These are phyloP conservation scores for Trichaptum fuscoviolaceum DNA, from an alignment of 768 basidiomycete genomes.

Conservation along the genomic window DNA sequence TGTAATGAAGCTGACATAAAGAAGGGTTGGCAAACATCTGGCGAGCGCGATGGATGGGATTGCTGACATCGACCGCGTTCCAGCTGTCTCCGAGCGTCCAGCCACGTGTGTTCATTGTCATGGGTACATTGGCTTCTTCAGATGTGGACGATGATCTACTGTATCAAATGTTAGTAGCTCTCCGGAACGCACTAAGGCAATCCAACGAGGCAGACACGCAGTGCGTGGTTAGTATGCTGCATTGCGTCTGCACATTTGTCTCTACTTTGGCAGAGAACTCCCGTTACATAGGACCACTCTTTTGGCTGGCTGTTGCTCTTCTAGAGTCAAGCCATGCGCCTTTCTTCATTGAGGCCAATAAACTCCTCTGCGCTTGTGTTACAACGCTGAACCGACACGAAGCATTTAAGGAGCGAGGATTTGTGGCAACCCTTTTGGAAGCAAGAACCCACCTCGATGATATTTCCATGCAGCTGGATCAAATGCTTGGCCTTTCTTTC, in stretches of 20 bases:
- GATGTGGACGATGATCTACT: slow-evolving; percentile 91
- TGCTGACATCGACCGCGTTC: slow-evolving; percentile 85
- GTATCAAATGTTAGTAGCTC: slow-evolving; percentile 89
- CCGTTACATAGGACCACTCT: slow-evolving; percentile 67
- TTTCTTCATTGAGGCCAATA: slow-evolving; percentile 64
- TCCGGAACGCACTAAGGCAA: slow-evolving; percentile 64
- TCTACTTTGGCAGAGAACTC: slow-evolving; percentile 64
- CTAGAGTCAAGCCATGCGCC: slow-evolving; percentile 71
- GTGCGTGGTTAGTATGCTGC: slow-evolving; percentile 81
- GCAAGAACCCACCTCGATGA: slow-evolving; percentile 62
- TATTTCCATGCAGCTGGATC: slow-evolving; percentile 65
- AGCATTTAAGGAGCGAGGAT: slow-evolving; percentile 47
- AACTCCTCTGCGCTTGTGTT: slow-evolving; percentile 59
- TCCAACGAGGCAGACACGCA: slow-evolving; percentile 65
- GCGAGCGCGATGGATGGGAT: slow-evolving; percentile 90
- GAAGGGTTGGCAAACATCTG: slow-evolving; percentile 79
- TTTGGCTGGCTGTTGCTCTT: slow-evolving; percentile 86
- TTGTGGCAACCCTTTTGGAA: slow-evolving; percentile 56
- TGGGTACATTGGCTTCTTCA: slow-evolving; percentile 75
- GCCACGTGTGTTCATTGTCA: slow-evolving; percentile 76
- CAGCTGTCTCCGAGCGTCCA: slow-evolving; percentile 87
- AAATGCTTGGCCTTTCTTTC: slow-evolving; percentile 69
- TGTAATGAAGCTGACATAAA: slow-evolving; percentile 4
- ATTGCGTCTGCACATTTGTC: slow-evolving; percentile 75
- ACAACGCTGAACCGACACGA: slow-evolving; percentile 59